A percentile compares a stretch with the other conserved stretches of the same genome.
These are phyloP conservation scores for Carpinus fangiana DNA, from an alignment of 306 rosid genomes.

Conservation along the genomic window DNA sequence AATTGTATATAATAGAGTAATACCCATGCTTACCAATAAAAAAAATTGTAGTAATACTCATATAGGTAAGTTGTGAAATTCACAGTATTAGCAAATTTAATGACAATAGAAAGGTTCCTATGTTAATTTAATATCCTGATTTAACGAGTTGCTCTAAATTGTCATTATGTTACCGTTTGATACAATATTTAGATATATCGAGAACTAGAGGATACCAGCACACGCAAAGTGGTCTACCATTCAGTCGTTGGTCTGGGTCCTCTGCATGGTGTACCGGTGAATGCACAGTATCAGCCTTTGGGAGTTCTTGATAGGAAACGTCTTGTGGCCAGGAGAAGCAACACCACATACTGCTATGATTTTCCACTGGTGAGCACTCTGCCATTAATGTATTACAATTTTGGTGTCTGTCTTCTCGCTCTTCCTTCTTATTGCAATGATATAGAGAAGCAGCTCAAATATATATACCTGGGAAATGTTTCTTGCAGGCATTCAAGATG, in stretches of 20 bases:
- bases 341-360: conserved; percentile 95
- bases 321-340: conserved; percentile 79
- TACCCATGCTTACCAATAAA: neutral
- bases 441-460: conserved; percentile 19
- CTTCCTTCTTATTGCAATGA: neutral
- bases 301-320: conserved; percentile 85
- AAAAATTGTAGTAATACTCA: neutral
- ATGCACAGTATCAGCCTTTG: conserved; percentile 71
- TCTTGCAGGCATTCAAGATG: conserved; percentile 77
- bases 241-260: conserved; percentile 62
- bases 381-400: conserved; percentile 10
- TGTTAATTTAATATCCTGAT: neutral
- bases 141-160: conserved; percentile 9
- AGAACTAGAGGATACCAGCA: conserved; percentile 63
- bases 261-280: conserved; percentile 73
- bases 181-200: conserved; percentile 67
- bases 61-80: neutral
- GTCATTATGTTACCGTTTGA: conserved; percentile 24
- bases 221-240: conserved; percentile 65
- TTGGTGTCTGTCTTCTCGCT: conserved; percentile 5
- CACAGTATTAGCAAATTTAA: neutral
- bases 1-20: neutral
- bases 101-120: neutral
- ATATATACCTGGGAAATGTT: conserved; percentile 29
- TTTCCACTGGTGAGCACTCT: conserved; percentile 80